Percentiles rank a stretch among this genome's conserved stretches.
Conservation (phyloP, 768 basidiomycete species). For the Lyophyllum decastes region DNA sequence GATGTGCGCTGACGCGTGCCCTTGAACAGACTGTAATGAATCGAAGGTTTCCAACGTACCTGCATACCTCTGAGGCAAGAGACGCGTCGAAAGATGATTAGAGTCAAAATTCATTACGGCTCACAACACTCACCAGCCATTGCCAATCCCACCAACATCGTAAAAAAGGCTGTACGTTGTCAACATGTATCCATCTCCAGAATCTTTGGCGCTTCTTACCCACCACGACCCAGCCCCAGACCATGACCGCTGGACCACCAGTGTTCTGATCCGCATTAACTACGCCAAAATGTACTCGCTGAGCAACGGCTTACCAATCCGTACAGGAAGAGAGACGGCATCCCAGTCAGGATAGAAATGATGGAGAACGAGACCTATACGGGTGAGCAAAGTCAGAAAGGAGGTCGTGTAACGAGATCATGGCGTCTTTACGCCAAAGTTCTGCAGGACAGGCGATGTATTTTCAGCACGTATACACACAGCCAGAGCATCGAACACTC, state of each 20-base stretch:
- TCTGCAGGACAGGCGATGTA: conserved; percentile 36
- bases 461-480: conserved; percentile 1
- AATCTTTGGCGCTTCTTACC: conserved; percentile 33
- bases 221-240: conserved; percentile 72
- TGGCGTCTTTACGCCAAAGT: conserved; percentile 55
- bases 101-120: too few relatives aligned
- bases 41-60: conserved; percentile 24
- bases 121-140: conserved; percentile 58
- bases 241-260: conserved; percentile 78
- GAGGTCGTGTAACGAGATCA: not conserved
- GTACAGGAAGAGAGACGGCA: conserved; percentile 68
- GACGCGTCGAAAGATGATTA: not conserved
- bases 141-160: conserved; percentile 68
- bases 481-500: conserved; percentile 12
- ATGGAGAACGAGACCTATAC: conserved; percentile 66
- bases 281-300: not conserved
- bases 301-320: conserved; percentile 51
- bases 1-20: conserved; percentile 55
- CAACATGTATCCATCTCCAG: not conserved
- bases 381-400: not conserved
- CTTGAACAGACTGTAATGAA: not conserved
- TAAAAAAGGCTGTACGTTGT: conserved; percentile 54
- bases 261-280: conserved; percentile 47
- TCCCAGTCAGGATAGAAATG: conserved; percentile 74
- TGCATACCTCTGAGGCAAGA: conserved; percentile 44